Conservation (phyloP, 208 protist species). For the Trypanosoma boissoni region DNA sequence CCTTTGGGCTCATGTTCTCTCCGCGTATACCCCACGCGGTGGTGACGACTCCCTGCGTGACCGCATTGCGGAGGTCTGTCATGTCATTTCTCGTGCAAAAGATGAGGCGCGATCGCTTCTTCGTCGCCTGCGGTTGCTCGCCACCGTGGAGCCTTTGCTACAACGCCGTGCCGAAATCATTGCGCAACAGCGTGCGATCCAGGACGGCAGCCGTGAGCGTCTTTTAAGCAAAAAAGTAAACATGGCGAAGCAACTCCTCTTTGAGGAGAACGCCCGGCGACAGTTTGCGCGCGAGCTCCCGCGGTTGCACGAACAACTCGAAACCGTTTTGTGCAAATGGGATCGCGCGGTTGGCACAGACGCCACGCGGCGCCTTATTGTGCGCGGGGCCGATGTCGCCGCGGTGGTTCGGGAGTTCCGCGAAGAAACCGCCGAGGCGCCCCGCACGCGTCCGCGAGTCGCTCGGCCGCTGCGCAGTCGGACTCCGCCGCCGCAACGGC, state of each 20-base stretch:
- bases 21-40: conserved; percentile 7
- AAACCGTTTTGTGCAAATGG: conserved; percentile 36
- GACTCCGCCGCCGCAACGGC: not conserved
- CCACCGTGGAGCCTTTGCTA: conserved; percentile 40
- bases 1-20: conserved; percentile 16
- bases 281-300: conserved; percentile 67
- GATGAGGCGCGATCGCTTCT: conserved; percentile 18
- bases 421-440: not conserved
- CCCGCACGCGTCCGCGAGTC: not conserved
- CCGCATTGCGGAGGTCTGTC: conserved; percentile 17
- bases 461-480: not conserved
- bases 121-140: conserved; percentile 38
- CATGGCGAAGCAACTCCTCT: conserved; percentile 82
- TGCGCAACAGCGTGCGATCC: conserved; percentile 43
- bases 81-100: conserved; percentile 8
- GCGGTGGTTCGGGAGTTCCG: conserved; percentile 20
- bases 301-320: conserved; percentile 45
- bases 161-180: conserved; percentile 38
- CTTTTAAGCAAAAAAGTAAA: conserved; percentile 77
- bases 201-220: conserved; percentile 52
- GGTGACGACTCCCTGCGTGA: conserved; percentile 11
- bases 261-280: conserved; percentile 63
- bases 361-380: conserved; percentile 18
- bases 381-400: conserved; percentile 27
- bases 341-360: conserved; percentile 28